Base-by-base conservation (phyloP, 768 basidiomycete genomes). In the Steccherinum ochraceum region DNA sequence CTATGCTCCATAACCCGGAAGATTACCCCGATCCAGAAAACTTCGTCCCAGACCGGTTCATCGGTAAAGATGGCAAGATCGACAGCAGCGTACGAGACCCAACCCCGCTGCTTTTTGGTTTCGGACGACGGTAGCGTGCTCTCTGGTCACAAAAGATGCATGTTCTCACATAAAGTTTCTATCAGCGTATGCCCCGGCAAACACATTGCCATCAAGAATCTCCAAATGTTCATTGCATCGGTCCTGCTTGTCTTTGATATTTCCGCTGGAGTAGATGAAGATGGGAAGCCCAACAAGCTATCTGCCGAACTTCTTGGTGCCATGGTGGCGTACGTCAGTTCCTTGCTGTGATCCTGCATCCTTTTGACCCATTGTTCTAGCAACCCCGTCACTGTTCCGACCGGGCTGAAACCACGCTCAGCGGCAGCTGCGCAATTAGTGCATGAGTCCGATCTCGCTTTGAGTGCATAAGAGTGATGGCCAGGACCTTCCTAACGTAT, bases 101-200 rank as follows among this genome's bases (percentile, higher is more conserved):
- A 16, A 12, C 62, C 12, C 47, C 24, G 4, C 62, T 58, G 48
- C 54, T 12, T 2, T 70, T 56, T 46, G 69, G 69, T 12, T 67
- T 63, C 18, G 69, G 69, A 2, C 57, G 70, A n/a, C 7, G 41
- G 41, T 43, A n/a, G n/a, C 11, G 11, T 18, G 30, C 30, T 16
- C 16, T 16, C 30, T 16, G 30, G 30, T 35, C 30, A 35, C 30
- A 7, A 35, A 7, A 35, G 7, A 35, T 35, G 7, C 30, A 7
- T 35, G 16, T 35, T 35, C 30, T 7, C 16, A 16, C 30, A 16
- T 7, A 7, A 35, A 7, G 30, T 35, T 16, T 35, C n/a, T n/a
- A n/a, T n/a, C n/a, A 35, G 30, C 7, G 16, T 35, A 35, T 35
- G 30, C 30, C 30, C 30, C 16, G 30, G 30, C 30, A 35, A 35